A percentile compares a stretch with the other conserved stretches of the same genome.
These are phyloP conservation scores for Diplodia intermedia DNA, from an alignment of 2,329 filamentous ascomycete genomes.

Conservation along the genomic window DNA sequence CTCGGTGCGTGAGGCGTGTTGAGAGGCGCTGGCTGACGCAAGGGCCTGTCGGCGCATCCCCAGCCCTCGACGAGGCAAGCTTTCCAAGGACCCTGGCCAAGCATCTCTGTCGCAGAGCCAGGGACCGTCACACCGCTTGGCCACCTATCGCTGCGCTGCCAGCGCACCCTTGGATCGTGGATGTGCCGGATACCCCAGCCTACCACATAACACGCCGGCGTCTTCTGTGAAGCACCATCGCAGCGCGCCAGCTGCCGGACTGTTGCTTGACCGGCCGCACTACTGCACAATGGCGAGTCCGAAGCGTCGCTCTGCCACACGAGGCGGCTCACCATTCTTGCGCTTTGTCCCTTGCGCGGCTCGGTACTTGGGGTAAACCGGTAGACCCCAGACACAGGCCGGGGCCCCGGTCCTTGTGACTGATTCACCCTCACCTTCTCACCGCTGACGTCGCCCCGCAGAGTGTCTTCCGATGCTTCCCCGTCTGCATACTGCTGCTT, in stretches of 20 bases:
- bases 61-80: conserved; percentile 18
- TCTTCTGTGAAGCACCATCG: background rate
- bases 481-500: background rate
- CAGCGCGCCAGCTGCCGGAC: conserved; percentile 7
- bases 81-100: conserved; percentile 26
- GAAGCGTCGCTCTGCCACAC: background rate
- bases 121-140: conserved; percentile 29
- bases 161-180: conserved; percentile 16
- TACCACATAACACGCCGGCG: background rate
- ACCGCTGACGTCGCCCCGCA: conserved; percentile 8
- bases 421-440: background rate
- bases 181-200: background rate
- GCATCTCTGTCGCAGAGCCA: conserved; percentile 22
- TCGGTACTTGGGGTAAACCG: background rate
- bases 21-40: conserved; percentile 24
- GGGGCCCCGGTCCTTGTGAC: background rate
- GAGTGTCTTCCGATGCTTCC: background rate
- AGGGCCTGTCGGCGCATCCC: conserved; percentile 21
- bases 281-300: background rate
- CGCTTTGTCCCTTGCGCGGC: background rate
- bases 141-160: conserved; percentile 25
- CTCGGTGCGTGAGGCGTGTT: background rate
- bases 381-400: background rate
- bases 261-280: conserved; percentile 4
- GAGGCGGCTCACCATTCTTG: background rate